phyloP scores from a whole-genome alignment of 805 yeast species.

The Lipomyces sp. region DNA sequence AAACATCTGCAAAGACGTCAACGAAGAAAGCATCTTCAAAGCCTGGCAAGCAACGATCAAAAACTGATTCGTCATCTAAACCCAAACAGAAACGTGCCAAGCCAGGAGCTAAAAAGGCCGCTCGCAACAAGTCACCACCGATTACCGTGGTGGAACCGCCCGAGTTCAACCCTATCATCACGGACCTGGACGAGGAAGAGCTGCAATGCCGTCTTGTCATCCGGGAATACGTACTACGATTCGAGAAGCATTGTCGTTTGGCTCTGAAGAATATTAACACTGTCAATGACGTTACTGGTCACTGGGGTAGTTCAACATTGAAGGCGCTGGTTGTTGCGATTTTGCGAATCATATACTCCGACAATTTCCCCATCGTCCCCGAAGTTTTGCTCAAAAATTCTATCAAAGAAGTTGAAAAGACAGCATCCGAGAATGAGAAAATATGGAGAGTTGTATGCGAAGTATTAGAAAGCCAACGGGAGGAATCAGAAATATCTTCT shows the following conservation, averaged over 20 bases:
- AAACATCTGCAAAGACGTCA: background rate
- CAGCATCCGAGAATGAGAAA: constrained; percentile 43
- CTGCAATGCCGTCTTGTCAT: constrained; percentile 46
- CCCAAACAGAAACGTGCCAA: constrained; percentile 14
- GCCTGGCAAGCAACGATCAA: constrained; percentile 11
- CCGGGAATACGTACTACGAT: constrained; percentile 48
- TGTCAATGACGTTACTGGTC: constrained; percentile 46
- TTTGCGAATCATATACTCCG: constrained; percentile 44
- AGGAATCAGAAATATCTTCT: background rate
- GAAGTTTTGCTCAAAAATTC: constrained; percentile 39
- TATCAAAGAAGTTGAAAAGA: constrained; percentile 44
- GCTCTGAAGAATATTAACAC: constrained; percentile 44
- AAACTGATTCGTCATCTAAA: constrained; percentile 7
- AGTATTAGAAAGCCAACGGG: constrained; percentile 19
- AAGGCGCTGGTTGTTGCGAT: constrained; percentile 45
- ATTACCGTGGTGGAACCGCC: constrained; percentile 40
- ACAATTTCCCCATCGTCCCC: constrained; percentile 40
- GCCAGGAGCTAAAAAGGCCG: constrained; percentile 23
- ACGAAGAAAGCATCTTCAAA: constrained; percentile 9
- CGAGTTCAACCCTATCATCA: constrained; percentile 39
- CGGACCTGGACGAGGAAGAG: constrained; percentile 39
- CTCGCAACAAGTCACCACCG: constrained; percentile 30
- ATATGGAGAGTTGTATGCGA: constrained; percentile 45
- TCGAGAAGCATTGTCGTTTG: constrained; percentile 47
- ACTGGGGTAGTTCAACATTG: constrained; percentile 47